These are phyloP conservation scores for Psidium guajava DNA, from an alignment of 345 rosid species.

Conservation along the genomic window DNA sequence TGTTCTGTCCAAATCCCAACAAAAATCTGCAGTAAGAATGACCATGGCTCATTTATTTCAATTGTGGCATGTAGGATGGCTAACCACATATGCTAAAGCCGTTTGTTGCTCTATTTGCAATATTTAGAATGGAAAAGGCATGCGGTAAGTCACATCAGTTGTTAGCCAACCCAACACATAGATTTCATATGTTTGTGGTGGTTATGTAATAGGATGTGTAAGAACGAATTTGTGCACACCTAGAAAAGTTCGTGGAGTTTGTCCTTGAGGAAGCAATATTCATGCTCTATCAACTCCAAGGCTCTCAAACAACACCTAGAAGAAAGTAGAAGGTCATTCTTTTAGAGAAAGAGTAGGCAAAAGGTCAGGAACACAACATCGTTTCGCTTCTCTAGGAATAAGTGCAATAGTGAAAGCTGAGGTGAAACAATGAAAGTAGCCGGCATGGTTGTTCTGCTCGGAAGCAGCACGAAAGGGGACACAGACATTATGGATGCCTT, in stretches of 20 bases:
- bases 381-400: not conserved
- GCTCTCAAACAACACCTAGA: slow-evolving; percentile 76
- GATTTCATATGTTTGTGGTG: too few species aligned
- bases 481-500: not conserved
- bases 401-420: not conserved
- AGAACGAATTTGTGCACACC: slow-evolving; percentile 9
- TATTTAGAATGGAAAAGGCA: too few species aligned
- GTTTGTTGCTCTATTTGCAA: too few species aligned
- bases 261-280: slow-evolving; percentile 68
- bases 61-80: too few species aligned
- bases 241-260: slow-evolving; percentile 85
- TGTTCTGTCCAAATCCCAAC: too few species aligned
- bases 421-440: slow-evolving; percentile 13
- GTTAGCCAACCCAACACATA: too few species aligned
- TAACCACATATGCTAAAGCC: too few species aligned
- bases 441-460: slow-evolving; percentile 45
- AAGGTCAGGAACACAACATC: not conserved
- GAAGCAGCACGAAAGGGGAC: slow-evolving; percentile 84
- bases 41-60: too few species aligned
- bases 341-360: not conserved
- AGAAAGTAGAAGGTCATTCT: not conserved
- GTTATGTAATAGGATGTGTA: too few species aligned
- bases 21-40: too few species aligned
- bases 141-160: too few species aligned
- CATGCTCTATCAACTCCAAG: slow-evolving; percentile 70